Base-by-base conservation (phyloP, 768 basidiomycete species). In the Agrocybe praecox region DNA sequence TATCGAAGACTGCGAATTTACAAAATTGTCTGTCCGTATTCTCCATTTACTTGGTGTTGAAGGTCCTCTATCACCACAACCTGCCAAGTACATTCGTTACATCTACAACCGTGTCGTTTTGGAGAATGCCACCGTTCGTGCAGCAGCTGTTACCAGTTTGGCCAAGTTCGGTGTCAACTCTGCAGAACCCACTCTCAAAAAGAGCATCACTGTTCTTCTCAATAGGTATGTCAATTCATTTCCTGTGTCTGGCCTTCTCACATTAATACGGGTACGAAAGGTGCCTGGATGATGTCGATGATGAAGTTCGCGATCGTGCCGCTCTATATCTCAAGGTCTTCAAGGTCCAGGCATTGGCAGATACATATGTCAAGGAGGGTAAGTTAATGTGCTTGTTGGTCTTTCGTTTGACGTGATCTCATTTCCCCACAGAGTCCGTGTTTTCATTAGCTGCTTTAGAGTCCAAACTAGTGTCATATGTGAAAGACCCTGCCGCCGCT, bases 1-100 rank as follows among this genome's bases (percentile, higher is more conserved):
- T 71, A 99, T 99, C 70, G 97, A 99, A 74, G 97, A 99, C 70
- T 99, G 97, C 82, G 97, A 99, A 72, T 99, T 98, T 69, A 98
- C 96, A 29, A 99, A 98, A 74, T 86, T 99, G 49, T 97, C 95
- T 26, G 97, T 99, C 60, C 92, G 96, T 46, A 94, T 99, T 64
- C 82, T 99, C 22, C 92, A 99, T 69, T 77, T 99, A 34, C 86
- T 99, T 46, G 97, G 97, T 32, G 83, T 95, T 56, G 97, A 99
- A 74, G 97, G 96, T 10, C 96, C 97, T 29, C 92, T 93, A 69
- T 89, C 96, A 24, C 87, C 90, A n/a, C 92, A 97, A 71, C 97
- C 97, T 11, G 89, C 94, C 50, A 98, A 98, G 75, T 99, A 96
- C 70, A 99, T 99, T 69, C 91, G 97, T 44, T 98, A 96, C 80